A percentile compares a stretch with the other conserved stretches of the same genome.
These are phyloP conservation scores for Lasiosphaeris hirsuta DNA, from an alignment of 495 filamentous ascomycete genomes.

Conservation along the genomic window DNA sequence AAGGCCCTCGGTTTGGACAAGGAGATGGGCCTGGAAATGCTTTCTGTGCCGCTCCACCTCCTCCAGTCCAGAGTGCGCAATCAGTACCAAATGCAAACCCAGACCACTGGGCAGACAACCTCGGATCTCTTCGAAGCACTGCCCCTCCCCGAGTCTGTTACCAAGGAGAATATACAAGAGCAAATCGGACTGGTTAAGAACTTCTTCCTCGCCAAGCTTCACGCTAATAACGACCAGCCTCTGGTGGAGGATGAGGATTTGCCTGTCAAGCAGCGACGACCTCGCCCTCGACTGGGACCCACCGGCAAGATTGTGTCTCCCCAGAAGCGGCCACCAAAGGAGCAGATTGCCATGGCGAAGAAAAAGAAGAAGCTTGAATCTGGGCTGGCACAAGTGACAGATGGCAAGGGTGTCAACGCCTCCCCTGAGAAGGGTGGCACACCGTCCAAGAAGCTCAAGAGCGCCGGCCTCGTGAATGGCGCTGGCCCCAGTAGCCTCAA, in stretches of 20 bases:
- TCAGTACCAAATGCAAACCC: conserved; percentile 72
- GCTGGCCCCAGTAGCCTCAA: conserved; percentile 13
- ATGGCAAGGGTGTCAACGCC: conserved; percentile 36
- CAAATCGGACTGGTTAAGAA: conserved; percentile 83
- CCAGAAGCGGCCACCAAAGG: conserved; percentile 78
- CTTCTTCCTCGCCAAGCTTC: conserved; percentile 86
- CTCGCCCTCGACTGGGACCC: conserved; percentile 89
- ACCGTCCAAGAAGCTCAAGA: conserved; percentile 39
- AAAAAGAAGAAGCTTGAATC: conserved; percentile 68
- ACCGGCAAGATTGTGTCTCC: conserved; percentile 93
- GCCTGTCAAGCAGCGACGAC: conserved; percentile 82
- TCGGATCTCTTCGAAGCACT: conserved; percentile 67
- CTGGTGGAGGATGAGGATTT: conserved; percentile 94
- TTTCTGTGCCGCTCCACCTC: conserved; percentile 91
- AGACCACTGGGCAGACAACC: conserved; percentile 48
- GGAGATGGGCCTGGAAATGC: conserved; percentile 78
- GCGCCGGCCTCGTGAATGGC: conserved; percentile 30
- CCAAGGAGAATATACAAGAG: conserved; percentile 65
- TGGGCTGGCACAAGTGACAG: conserved; percentile 41
- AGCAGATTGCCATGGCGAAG: conserved; percentile 67
- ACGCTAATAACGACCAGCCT: conserved; percentile 74
- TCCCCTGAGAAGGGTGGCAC: conserved; percentile 40
- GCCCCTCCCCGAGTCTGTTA: conserved; percentile 73
- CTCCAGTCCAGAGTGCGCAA: conserved; percentile 85
- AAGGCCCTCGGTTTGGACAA: conserved; percentile 88